Base-by-base conservation (phyloP, 345 rosid species). In the Barbarea vulgaris region DNA sequence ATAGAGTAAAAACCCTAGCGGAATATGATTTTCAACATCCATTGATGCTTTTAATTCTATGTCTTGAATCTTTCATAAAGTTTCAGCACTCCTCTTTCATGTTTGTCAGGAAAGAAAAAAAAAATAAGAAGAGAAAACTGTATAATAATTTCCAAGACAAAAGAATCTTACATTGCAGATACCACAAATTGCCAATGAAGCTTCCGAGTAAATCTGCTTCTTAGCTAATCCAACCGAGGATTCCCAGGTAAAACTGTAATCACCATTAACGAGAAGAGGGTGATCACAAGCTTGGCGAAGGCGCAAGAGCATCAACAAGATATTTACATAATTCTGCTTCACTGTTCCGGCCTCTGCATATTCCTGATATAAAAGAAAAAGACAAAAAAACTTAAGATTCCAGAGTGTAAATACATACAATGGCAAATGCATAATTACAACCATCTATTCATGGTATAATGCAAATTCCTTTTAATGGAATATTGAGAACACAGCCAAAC, bases 271-370 rank as follows among this genome's bases (percentile, higher is more conserved):
- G 55, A 95, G 97, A 85, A 89, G 93, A 75, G 97, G 98, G 77
- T 95, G 96, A 83, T 92, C 99, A 72, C 97, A 95, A 33, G 99
- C 97, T 85, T 95, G 99, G 54, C 99, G 91, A 70, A 95, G 97
- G 24, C 99, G 97, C 86, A 95, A 81, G 70, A 95, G 93, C 99
- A 95, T 92, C 86, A 95, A 79, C 82, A 95, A 81, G 77, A 95
- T 92, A 81, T 95, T 95, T 33, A 92, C 99, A 44, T 95, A 92
- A 77, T 92, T 95, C 76, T 92, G 97, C 80, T 88, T 92, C 51
- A 95, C 97, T 58, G 97, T 95, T 77, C 99, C 99, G n/a, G 99
- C 99, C 73, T 88, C 97, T 15, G 89, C 93, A 80, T 95, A 95
- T 83, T 95, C 97, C 97, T 95, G 83, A 81, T 11, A 77, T n/a